phyloP scores from a whole-genome alignment of 1,284 basidiomycete species.

The Marasmius sp. region DNA sequence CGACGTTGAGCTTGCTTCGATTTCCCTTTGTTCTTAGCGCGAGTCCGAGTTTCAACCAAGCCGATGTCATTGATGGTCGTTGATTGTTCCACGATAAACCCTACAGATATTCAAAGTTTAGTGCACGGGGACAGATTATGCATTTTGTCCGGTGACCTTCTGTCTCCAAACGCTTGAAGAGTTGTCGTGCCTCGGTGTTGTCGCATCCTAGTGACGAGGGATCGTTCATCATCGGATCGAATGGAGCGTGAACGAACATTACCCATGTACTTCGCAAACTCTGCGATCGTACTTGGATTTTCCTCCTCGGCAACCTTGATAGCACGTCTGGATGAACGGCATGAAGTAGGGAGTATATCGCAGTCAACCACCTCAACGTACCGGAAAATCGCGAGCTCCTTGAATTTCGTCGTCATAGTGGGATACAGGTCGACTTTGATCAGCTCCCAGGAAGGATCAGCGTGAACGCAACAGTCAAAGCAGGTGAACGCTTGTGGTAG shows the following conservation, averaged over 20 bases:
- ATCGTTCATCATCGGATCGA: neutral
- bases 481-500: conserved; percentile 61
- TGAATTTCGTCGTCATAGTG: conserved; percentile 60
- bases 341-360: conserved; percentile 3
- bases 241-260: conserved; percentile 16
- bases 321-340: conserved; percentile 49
- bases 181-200: conserved; percentile 52
- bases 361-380: conserved; percentile 23
- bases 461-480: conserved; percentile 68
- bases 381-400: conserved; percentile 71
- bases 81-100: conserved; percentile 57
- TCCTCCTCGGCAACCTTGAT: conserved; percentile 67
- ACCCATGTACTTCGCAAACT: conserved; percentile 65
- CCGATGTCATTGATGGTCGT: conserved; percentile 52
- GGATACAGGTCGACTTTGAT: conserved; percentile 58
- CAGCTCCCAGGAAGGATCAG: conserved; percentile 66
- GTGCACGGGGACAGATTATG: neutral
- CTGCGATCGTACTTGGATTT: conserved; percentile 44
- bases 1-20: conserved; percentile 49
- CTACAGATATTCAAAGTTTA: conserved; percentile 32
- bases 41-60: conserved; percentile 41
- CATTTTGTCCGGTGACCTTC: conserved; percentile 49
- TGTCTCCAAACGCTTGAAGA: conserved; percentile 66
- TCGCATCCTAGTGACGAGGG: conserved; percentile 50
- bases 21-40: conserved; percentile 41